A percentile compares a stretch with the other conserved stretches of the same genome.
These are phyloP conservation scores for Cryphonectria radicalis DNA, from an alignment of 2,329 filamentous ascomycete genomes.

Conservation along the genomic window DNA sequence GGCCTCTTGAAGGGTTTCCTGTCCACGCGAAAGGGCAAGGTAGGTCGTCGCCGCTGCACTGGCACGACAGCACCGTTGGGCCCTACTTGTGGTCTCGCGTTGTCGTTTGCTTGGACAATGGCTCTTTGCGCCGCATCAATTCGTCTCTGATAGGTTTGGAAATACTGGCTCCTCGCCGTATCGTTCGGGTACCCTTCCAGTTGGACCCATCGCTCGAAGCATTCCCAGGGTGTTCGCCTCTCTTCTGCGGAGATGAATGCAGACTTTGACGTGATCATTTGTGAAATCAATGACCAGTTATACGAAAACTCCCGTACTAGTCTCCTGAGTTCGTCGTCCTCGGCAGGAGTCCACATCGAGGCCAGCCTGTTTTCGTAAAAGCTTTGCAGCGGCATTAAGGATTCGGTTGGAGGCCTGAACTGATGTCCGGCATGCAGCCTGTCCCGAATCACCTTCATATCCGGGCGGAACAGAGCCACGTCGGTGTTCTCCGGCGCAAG, in stretches of 20 bases:
- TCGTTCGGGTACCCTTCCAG: conserved; percentile 89
- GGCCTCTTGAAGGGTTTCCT: conserved; percentile 85
- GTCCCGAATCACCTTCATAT: conserved; percentile 88
- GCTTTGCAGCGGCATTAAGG: conserved; percentile 83
- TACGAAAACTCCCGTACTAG: conserved; percentile 93
- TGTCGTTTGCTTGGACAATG: conserved; percentile 53
- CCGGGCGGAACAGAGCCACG: conserved; percentile 86
- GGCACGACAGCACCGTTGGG: conserved; percentile 50
- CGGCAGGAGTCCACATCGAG: conserved; percentile 88
- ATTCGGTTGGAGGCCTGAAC: conserved; percentile 90
- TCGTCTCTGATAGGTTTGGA: conserved; percentile 70
- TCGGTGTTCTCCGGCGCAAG: conserved; percentile 72
- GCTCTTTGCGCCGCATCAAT: conserved; percentile 63
- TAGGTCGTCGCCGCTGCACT: conserved; percentile 67
- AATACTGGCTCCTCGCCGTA: conserved; percentile 95
- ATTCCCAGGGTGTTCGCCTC: conserved; percentile 94
- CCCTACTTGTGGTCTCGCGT: conserved; percentile 44
- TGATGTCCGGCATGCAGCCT: conserved; percentile 88
- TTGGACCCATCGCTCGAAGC: conserved; percentile 95
- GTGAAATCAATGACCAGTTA: conserved; percentile 95
- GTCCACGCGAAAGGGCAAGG: conserved; percentile 83
- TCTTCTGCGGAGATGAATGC: conserved; percentile 84
- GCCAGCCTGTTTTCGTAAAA: conserved; percentile 89
- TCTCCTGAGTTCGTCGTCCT: conserved; percentile 86
- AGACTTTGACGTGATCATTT: conserved; percentile 74